phyloP scores from a whole-genome alignment of 2,329 filamentous ascomycete species.

The Celoporthe dispersa region DNA sequence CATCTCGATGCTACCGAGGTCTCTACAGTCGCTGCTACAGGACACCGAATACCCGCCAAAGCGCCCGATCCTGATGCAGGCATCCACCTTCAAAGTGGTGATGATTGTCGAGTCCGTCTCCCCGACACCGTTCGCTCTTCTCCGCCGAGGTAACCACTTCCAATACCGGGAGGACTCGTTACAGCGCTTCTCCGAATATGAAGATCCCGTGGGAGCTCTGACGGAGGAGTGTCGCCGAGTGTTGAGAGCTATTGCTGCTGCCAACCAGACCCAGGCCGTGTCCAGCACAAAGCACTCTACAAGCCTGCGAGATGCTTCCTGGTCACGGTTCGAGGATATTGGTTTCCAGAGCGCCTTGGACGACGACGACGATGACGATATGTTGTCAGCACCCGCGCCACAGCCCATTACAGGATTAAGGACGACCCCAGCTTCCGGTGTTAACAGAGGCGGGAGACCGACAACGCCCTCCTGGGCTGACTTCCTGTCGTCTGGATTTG shows the following conservation, averaged over 20 bases:
- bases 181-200: slow-evolving; percentile 83
- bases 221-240: slow-evolving; percentile 95
- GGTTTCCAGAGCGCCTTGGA: slow-evolving; percentile 81
- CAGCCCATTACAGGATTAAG: slow-evolving; percentile 58
- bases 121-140: slow-evolving; percentile 87
- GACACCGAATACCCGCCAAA: slow-evolving; percentile 95
- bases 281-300: slow-evolving; percentile 73
- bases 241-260: slow-evolving; percentile 82
- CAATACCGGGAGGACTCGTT: slow-evolving; percentile 92
- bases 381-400: slow-evolving; percentile 35
- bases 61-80: slow-evolving; percentile 74
- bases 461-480: slow-evolving; percentile 99
- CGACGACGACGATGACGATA: slow-evolving; percentile 70
- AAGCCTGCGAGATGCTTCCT: slow-evolving; percentile 81
- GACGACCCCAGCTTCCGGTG: slow-evolving; percentile 69
- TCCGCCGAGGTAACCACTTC: slow-evolving; percentile 91
- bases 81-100: slow-evolving; percentile 83
- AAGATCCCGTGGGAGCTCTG: slow-evolving; percentile 84
- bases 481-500: slow-evolving; percentile 91
- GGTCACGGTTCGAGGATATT: slow-evolving; percentile 95
- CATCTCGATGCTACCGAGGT: slow-evolving; percentile 86
- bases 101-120: slow-evolving; percentile 98
- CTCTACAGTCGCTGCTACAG: slow-evolving; percentile 85
- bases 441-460: slow-evolving; percentile 70
- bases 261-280: slow-evolving; percentile 78